Evolutionary conservation across 1,139 yeast genomes (phyloP).

Genomic region (Arxiozyma heterogenica): DNA sequence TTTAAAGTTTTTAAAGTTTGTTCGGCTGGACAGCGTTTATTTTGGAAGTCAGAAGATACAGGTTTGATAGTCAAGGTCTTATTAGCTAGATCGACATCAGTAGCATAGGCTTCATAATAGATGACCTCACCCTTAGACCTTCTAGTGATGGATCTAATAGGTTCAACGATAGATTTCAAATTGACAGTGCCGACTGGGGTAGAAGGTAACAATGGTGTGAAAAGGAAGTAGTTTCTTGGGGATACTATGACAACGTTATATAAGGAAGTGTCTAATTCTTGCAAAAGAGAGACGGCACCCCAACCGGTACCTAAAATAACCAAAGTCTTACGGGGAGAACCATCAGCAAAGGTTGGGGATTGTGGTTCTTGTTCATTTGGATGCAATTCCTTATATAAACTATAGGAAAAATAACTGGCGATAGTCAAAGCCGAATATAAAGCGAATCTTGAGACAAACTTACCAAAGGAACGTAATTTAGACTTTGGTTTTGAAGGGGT

Average conservation of each 20-base stretch:
- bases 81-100: slow-evolving; percentile 61
- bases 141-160: slow-evolving; percentile 67
- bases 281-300: slow-evolving; percentile 80
- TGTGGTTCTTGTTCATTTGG: slow-evolving; percentile 55
- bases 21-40: slow-evolving; percentile 7
- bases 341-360: slow-evolving; percentile 50
- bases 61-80: slow-evolving; percentile 52
- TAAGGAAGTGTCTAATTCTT: slow-evolving; percentile 73
- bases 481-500: neutral
- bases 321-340: slow-evolving; percentile 75
- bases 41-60: slow-evolving; percentile 9
- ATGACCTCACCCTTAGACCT: slow-evolving; percentile 69
- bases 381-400: slow-evolving; percentile 51
- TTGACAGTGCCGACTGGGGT: slow-evolving; percentile 92
- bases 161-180: slow-evolving; percentile 81
- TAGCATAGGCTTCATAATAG: slow-evolving; percentile 88
- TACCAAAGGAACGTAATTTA: slow-evolving; percentile 5
- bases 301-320: slow-evolving; percentile 91
- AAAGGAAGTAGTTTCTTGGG: slow-evolving; percentile 89
- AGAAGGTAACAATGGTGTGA: slow-evolving; percentile 88
- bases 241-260: slow-evolving; percentile 86
- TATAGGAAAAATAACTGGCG: slow-evolving; percentile 45
- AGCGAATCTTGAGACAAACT: slow-evolving; percentile 5
- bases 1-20: slow-evolving; percentile 37
- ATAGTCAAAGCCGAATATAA: slow-evolving; percentile 26